phyloP scores from a whole-genome alignment of 306 rosid genomes.

The Begonia masoniana region DNA sequence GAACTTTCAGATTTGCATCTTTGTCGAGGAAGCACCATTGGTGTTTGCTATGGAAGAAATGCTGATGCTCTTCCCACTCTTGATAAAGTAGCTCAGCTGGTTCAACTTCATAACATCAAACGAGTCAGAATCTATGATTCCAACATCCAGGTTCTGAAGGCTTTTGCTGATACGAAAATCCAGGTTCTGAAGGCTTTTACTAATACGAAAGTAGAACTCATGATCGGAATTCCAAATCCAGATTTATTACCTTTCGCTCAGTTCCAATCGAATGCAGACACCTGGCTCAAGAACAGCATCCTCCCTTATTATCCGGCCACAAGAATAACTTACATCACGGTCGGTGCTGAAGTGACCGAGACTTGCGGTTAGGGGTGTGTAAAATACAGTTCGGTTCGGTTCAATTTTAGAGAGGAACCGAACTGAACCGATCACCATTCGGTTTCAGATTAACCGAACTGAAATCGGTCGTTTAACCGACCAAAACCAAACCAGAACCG shows the following conservation, averaged over 20 bases:
- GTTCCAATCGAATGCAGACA: constrained; percentile 83
- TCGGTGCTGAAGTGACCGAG: constrained; percentile 94
- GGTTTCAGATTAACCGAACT: too few species aligned
- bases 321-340: constrained; percentile 79
- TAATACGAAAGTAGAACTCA: constrained; percentile 74
- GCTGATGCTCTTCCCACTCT: constrained; percentile 98
- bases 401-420: too few species aligned
- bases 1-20: constrained; percentile 24
- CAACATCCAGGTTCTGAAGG: constrained; percentile 67
- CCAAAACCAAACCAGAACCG: too few species aligned
- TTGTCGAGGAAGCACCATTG: constrained; percentile 70
- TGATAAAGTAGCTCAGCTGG: constrained; percentile 80
- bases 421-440: too few species aligned
- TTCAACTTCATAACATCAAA: constrained; percentile 72
- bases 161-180: too few species aligned
- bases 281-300: constrained; percentile 78
- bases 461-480: too few species aligned
- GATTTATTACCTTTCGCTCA: constrained; percentile 78
- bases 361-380: too few species aligned
- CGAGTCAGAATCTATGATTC: constrained; percentile 79
- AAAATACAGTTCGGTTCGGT: too few species aligned
- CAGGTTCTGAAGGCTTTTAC: constrained; percentile 95
- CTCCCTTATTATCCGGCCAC: constrained; percentile 84
- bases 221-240: constrained; percentile 77
- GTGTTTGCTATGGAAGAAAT: constrained; percentile 92